Conservation (phyloP, 495 filamentous ascomycete species). For the Penicillium subrubescens region DNA sequence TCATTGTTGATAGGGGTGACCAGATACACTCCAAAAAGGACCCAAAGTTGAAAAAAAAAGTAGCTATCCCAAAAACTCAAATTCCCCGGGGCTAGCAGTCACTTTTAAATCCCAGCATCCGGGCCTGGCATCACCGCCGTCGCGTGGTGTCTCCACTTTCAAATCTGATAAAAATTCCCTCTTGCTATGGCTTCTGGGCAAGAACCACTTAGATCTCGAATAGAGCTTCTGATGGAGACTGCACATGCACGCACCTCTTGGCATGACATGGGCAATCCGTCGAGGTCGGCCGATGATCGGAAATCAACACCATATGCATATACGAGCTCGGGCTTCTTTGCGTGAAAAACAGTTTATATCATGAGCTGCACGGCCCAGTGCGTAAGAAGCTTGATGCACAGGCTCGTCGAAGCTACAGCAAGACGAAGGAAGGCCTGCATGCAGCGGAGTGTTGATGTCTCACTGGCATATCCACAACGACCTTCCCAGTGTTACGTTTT, state of each 20-base stretch:
- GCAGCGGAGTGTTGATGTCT: neutral
- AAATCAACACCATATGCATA: neutral
- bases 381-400: neutral
- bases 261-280: neutral
- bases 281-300: neutral
- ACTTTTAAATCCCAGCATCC: neutral
- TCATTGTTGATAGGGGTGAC: neutral
- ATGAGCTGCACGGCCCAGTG: neutral
- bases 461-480: neutral
- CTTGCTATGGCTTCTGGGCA: neutral
- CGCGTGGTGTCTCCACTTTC: conserved; percentile 4
- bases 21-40: neutral
- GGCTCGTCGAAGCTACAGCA: neutral
- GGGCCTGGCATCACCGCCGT: neutral
- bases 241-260: neutral
- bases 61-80: neutral
- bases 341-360: neutral
- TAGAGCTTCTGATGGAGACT: neutral
- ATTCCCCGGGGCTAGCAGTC: neutral
- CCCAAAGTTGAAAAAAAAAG: neutral
- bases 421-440: neutral
- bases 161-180: conserved; percentile 5
- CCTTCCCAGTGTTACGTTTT: neutral
- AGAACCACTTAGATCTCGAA: neutral
- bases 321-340: neutral